Evolutionary conservation across 1,284 basidiomycete species (phyloP).

Genomic region (Omphalotus olearius): DNA sequence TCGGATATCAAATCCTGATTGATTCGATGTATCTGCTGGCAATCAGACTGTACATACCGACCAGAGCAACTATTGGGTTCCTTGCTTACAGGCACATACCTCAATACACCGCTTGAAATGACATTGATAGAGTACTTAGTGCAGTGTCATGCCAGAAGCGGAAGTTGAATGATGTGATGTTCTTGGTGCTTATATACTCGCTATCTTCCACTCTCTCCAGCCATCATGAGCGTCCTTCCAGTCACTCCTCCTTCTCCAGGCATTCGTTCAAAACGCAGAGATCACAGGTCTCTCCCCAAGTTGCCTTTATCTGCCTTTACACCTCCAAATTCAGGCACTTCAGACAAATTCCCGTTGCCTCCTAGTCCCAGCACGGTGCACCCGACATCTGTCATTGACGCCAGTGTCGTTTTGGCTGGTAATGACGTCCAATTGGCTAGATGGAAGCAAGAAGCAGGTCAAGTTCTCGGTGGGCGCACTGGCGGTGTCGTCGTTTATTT

Average conservation of each 20-base stretch:
- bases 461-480: constrained; percentile 39
- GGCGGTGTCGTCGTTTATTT: constrained; percentile 52
- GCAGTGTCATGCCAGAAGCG: background rate
- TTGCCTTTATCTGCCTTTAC: constrained; percentile 71
- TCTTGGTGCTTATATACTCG: background rate
- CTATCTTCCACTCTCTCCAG: background rate
- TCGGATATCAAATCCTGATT: too few species aligned
- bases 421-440: constrained; percentile 34
- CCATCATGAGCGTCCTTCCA: constrained; percentile 26
- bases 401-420: constrained; percentile 46
- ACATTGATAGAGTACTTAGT: too few species aligned
- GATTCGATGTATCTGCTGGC: too few species aligned
- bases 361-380: constrained; percentile 65
- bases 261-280: constrained; percentile 50
- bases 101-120: too few species aligned
- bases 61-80: too few species aligned
- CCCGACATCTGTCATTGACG: constrained; percentile 63
- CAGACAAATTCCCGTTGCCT: constrained; percentile 61
- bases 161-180: constrained; percentile 1
- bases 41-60: too few species aligned
- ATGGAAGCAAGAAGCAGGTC: constrained; percentile 52
- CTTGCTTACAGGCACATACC: too few species aligned
- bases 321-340: constrained; percentile 59
- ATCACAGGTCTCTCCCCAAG: constrained; percentile 56
- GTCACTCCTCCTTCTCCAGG: constrained; percentile 35